Base-by-base conservation (phyloP, 257 asterid species). In the Lithospermum erythrorhizon region DNA sequence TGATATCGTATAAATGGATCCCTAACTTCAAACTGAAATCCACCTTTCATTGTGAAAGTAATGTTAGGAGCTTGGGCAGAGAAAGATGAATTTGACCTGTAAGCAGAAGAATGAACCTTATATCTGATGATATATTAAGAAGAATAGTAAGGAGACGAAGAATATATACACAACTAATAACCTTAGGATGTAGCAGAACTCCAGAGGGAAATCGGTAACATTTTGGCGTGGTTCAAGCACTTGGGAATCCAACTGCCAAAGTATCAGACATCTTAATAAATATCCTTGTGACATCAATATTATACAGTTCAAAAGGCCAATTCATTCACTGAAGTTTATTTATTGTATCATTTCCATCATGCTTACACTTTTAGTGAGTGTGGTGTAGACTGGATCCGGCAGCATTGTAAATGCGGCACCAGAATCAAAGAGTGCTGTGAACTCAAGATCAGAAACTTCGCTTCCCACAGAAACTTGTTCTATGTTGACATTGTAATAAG, bases 351-450 rank as follows among this genome's bases (percentile, higher is more conserved):
- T 22, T 56, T 3, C 60, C 27, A 14, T 22, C 20, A 11, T n/a
- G 25, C 99, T 84, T 81, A 93, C 99, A 21, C 73, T 65, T 41
- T 80, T 73, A 17, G 74, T 70, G 45, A 91, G 75, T 60, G 71
- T 65, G 6, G 91, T 72, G 81, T 81, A 91, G 57, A 89, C 88
- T 4, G 97, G 95, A 61, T 81, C 86, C 23, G 75, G 80, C 79
- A 93, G 59, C 74, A 83, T 84, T 17, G 99, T 85, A 64, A 89
- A 93, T 19, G 99, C 86, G 63, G 96, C 87, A 65, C 99, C 96
- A 11, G 99, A 84, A 82, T 93, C 99, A 21, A 93, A 84, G 53
- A 89, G 72, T 59, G 83, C 94, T 3, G 83, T 57, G 75, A 81
- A 75, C 68, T 79, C 85, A 52, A 86, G 35, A 70, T 77, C 72